Conservation (phyloP, 1,284 basidiomycete species). For the Cryptococcus sp. region DNA sequence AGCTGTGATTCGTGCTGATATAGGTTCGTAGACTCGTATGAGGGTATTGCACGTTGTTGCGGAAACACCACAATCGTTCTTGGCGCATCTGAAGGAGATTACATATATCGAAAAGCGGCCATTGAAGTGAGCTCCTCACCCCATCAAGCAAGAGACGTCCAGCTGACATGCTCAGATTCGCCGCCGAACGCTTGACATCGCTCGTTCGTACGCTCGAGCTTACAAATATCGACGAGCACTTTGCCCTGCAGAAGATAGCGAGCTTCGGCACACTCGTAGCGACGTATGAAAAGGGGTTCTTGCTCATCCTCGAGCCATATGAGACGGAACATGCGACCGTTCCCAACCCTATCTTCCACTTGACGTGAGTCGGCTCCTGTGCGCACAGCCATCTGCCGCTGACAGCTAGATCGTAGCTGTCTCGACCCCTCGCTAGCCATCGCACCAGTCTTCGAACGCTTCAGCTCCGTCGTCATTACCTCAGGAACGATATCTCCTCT, state of each 20-base stretch:
- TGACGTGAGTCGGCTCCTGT: conserved; percentile 65
- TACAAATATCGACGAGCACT: conserved; percentile 86
- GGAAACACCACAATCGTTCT: conserved; percentile 97
- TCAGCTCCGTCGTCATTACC: conserved; percentile 97
- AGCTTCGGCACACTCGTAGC: conserved; percentile 95
- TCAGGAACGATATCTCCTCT: conserved; percentile 97
- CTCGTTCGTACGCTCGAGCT: conserved; percentile 91
- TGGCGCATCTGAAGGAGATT: conserved; percentile 98
- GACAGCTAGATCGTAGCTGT: conserved; percentile 61
- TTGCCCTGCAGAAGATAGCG: conserved; percentile 91
- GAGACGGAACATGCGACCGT: conserved; percentile 99
- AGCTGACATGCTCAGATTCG: conserved; percentile 66
- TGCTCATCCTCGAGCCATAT: conserved; percentile 96
- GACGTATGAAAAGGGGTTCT: conserved; percentile 97
- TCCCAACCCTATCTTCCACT: conserved; percentile 98
- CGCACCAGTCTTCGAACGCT: conserved; percentile 96
- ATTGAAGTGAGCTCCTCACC: conserved; percentile 64
- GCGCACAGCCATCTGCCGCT: background rate
- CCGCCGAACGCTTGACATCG: conserved; percentile 91
- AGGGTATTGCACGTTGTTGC: conserved; percentile 98
- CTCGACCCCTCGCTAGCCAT: conserved; percentile 97
- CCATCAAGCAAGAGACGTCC: background rate
- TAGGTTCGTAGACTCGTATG: conserved; percentile 80
- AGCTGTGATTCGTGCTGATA: background rate
- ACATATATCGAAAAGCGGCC: conserved; percentile 97